Conservation (phyloP, 352 stramenopile genomes). For the Phytopythium ostracodes region DNA sequence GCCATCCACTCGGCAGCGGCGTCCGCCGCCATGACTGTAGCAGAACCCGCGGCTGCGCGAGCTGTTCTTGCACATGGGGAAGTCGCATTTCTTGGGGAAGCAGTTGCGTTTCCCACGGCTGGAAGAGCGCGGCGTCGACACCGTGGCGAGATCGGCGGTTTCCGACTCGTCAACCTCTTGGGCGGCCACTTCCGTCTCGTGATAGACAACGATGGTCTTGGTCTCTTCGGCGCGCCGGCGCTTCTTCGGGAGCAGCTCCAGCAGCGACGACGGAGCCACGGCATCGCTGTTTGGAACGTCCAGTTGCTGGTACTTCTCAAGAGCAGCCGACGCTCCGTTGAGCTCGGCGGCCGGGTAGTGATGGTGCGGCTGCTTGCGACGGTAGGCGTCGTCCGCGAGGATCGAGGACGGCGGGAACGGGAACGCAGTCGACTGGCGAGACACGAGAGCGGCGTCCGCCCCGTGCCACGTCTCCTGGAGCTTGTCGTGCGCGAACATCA, state of each 20-base stretch:
- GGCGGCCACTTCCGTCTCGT: neutral
- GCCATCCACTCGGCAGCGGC: conserved; percentile 56
- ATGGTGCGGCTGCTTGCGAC: neutral
- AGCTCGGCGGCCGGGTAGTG: conserved; percentile 6
- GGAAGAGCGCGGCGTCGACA: conserved; percentile 8
- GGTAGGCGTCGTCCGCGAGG: neutral
- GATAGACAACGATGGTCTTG: neutral
- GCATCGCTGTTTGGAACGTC: neutral
- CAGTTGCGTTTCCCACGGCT: conserved; percentile 42
- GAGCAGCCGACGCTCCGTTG: neutral
- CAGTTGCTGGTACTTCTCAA: conserved; percentile 3
- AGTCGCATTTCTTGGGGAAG: conserved; percentile 81
- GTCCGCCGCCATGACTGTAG: conserved; percentile 69
- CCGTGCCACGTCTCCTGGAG: neutral
- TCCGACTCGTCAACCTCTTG: conserved; percentile 10
- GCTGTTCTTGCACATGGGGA: conserved; percentile 83
- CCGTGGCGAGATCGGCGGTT: neutral
- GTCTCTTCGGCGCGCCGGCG: conserved; percentile 15
- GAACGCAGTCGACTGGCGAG: neutral
- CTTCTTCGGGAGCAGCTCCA: conserved; percentile 21
- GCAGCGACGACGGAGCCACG: neutral
- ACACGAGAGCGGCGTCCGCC: neutral
- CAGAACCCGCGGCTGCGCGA: conserved; percentile 74
- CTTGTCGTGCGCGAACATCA: conserved; percentile 30
- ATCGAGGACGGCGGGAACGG: neutral